These are phyloP conservation scores for Claviceps digitariae DNA, from an alignment of 2,329 filamentous ascomycete species.

Conservation along the genomic window DNA sequence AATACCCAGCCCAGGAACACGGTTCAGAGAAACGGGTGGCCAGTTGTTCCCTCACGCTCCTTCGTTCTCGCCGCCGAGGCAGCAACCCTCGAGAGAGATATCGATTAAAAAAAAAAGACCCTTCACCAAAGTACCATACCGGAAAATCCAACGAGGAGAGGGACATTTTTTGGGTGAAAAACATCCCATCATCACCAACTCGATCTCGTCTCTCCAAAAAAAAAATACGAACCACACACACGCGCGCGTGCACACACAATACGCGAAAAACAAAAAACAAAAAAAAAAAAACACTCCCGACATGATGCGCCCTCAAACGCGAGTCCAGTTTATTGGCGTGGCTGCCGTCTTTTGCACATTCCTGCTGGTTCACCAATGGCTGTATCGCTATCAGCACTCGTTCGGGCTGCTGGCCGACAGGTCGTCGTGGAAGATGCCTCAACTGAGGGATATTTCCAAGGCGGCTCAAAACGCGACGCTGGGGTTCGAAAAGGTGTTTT, in stretches of 20 bases:
- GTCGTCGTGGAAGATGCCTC: not conserved
- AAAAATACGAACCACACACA: too few relatives aligned
- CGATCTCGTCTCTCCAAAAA: too few relatives aligned
- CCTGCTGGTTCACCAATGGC: not conserved
- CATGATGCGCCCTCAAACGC: not conserved
- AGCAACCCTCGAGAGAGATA: too few relatives aligned
- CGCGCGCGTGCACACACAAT: not conserved
- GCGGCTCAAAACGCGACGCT: conserved; percentile 1
- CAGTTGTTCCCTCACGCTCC: too few relatives aligned
- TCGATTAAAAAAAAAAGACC: too few relatives aligned
- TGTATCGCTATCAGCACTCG: not conserved
- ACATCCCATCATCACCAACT: too few relatives aligned
- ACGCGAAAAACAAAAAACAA: not conserved
- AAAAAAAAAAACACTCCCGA: not conserved
- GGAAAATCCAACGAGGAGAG: too few relatives aligned
- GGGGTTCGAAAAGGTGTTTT: conserved; percentile 2
- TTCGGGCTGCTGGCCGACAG: not conserved
- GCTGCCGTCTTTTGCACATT: not conserved
- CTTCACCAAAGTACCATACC: too few relatives aligned
- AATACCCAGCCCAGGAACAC: too few relatives aligned
- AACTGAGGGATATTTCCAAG: not conserved
- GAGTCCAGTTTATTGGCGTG: not conserved
- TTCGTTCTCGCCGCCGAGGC: too few relatives aligned
- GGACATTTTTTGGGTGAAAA: too few relatives aligned
- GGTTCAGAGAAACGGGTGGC: too few relatives aligned